Evolutionary conservation across 345 rosid genomes (phyloP), one percentile per base, ranked within the genome.

Genomic region (Euphorbia pulcherrima): DNA sequence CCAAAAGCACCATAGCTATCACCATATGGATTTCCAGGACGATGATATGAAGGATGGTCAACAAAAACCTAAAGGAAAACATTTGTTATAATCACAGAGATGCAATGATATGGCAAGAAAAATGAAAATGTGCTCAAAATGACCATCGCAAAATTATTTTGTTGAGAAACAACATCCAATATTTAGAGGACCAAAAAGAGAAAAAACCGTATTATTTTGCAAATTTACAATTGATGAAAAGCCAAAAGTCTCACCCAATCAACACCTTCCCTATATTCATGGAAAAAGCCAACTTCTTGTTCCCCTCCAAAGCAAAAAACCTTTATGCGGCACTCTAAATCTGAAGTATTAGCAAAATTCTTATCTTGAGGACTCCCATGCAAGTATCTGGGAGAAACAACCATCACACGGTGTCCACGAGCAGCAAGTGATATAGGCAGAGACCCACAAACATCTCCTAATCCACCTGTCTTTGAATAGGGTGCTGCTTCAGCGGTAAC

Each of bases 371-470:
- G 51, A 14, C 89, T 81, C 53, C 95, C 93, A 59, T 83, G 84
- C 17, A 68, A 69, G 74, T 94, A 94, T 61, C 89, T 84, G 17
- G 99, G 97, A 76, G 95, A 84, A 71, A 94, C 79, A 72, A 92
- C 97, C 98, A 94, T 90, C 9, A 94, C 97, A 44, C 99, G 92
- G 60, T 93, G 97, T 14, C 98, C 96, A 33, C 85, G 88, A 16
- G 74, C 70, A 71, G 96, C 96, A 48, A 93, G 61, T 29, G 89
- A 91, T 63, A 83, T 75, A 0, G 98, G 98, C 90, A 93, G 81
- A 74, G 98, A 94, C 54, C 99, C 95, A 75, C 95, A 90, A 40
- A 94, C 99, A 81, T 94, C 99, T 64, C 95, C 97, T 58, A 94
- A 44, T 60, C 99, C 97, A 60, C 99, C 99, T 1, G 99, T 90